phyloP scores from a whole-genome alignment of 768 basidiomycete species.

The Tephrocybe sp. region DNA sequence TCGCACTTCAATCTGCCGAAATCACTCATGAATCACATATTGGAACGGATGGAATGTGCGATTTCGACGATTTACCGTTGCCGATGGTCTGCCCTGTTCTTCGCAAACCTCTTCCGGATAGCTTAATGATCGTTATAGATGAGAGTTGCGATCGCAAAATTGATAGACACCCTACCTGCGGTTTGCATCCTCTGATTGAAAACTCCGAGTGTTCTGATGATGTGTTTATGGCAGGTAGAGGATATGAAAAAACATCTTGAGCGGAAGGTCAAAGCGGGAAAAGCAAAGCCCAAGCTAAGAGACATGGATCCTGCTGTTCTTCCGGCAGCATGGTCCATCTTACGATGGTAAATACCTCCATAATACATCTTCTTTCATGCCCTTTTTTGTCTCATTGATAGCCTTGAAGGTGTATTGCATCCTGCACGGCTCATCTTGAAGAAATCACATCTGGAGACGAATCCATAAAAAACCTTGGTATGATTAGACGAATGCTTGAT shows the following conservation, averaged over 20 bases:
- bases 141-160: constrained; percentile 40
- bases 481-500: constrained; percentile 1
- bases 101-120: neutral
- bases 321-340: constrained; percentile 64
- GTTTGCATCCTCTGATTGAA: constrained; percentile 25
- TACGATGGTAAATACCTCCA: constrained; percentile 50
- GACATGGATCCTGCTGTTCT: constrained; percentile 49
- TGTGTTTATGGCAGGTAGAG: constrained; percentile 35
- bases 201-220: neutral
- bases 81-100: constrained; percentile 27
- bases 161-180: constrained; percentile 50
- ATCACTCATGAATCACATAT: neutral
- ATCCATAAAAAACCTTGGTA: constrained; percentile 53
- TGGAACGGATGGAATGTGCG: constrained; percentile 41
- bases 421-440: constrained; percentile 72
- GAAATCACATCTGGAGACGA: constrained; percentile 57
- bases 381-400: constrained; percentile 1
- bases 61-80: constrained; percentile 49
- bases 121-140: constrained; percentile 33
- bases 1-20: neutral
- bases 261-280: constrained; percentile 48
- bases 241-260: constrained; percentile 63
- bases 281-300: constrained; percentile 51
- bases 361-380: neutral
- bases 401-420: constrained; percentile 67